Evolutionary conservation across 495 filamentous ascomycete genomes (phyloP).

Genomic region (Tuber borchii): DNA sequence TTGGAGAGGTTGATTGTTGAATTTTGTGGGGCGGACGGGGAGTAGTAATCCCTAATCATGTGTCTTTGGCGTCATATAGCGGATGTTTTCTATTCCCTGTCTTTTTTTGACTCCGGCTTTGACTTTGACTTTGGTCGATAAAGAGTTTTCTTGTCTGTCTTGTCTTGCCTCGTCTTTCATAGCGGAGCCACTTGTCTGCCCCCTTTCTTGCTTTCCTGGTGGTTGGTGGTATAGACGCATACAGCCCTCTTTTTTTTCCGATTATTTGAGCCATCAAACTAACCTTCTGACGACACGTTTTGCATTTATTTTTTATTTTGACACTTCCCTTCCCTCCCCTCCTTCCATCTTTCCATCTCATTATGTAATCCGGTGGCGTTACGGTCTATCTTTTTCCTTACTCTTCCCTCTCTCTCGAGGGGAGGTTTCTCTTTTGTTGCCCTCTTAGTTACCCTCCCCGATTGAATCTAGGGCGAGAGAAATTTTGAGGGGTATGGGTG

Average conservation of each 20-base stretch:
- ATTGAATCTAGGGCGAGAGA: neutral
- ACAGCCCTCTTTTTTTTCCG: conserved; percentile 22
- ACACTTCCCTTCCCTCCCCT: conserved; percentile 11
- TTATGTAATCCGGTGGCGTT: neutral
- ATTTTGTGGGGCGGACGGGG: conserved; percentile 47
- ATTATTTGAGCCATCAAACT: conserved; percentile 17
- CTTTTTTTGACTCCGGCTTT: conserved; percentile 9
- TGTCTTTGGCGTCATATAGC: conserved; percentile 8
- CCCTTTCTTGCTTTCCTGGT: conserved; percentile 12
- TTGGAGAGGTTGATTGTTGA: conserved; percentile 61
- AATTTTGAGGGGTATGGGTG: neutral
- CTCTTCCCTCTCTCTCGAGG: neutral
- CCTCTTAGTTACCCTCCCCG: neutral
- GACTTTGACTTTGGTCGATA: conserved; percentile 20
- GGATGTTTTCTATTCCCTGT: conserved; percentile 27
- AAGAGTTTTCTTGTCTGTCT: conserved; percentile 14
- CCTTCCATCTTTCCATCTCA: neutral
- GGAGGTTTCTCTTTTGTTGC: neutral
- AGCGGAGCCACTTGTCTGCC: conserved; percentile 26
- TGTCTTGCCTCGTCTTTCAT: neutral
- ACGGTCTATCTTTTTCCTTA: neutral
- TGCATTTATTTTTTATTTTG: neutral
- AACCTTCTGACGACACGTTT: neutral
- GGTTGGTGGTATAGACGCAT: conserved; percentile 25
- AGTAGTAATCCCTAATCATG: conserved; percentile 11